Evolutionary conservation across 306 rosid species (phyloP).

Genomic region (Pueraria montana): DNA sequence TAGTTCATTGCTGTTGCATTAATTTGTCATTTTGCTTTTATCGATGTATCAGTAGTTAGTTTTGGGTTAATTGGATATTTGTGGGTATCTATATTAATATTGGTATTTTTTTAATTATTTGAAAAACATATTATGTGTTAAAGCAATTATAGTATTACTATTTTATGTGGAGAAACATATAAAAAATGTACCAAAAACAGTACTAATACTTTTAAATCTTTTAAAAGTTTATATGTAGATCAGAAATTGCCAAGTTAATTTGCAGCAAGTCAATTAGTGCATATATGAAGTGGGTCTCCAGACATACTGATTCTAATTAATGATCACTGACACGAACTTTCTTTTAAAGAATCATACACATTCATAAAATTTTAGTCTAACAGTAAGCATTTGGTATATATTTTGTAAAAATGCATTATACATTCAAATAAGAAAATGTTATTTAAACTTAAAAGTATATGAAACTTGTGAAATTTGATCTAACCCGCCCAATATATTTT

Average conservation of each 20-base stretch:
- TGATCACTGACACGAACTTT: too few species aligned
- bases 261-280: background rate
- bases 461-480: too few species aligned
- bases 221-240: background rate
- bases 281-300: too few species aligned
- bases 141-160: background rate
- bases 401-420: too few species aligned
- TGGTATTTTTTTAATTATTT: background rate
- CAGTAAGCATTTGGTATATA: too few species aligned
- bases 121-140: background rate
- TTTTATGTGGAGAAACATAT: background rate
- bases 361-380: too few species aligned
- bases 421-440: too few species aligned
- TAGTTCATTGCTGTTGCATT: background rate
- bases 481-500: too few species aligned
- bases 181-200: background rate
- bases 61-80: background rate
- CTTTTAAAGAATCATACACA: too few species aligned
- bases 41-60: background rate
- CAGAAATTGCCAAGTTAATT: background rate
- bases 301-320: too few species aligned
- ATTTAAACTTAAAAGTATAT: too few species aligned
- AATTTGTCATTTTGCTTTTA: background rate
- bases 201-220: background rate
- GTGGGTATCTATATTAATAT: background rate